Conservation (phyloP, 768 basidiomycete species). For the Gloeopeniophorella convolvens region DNA sequence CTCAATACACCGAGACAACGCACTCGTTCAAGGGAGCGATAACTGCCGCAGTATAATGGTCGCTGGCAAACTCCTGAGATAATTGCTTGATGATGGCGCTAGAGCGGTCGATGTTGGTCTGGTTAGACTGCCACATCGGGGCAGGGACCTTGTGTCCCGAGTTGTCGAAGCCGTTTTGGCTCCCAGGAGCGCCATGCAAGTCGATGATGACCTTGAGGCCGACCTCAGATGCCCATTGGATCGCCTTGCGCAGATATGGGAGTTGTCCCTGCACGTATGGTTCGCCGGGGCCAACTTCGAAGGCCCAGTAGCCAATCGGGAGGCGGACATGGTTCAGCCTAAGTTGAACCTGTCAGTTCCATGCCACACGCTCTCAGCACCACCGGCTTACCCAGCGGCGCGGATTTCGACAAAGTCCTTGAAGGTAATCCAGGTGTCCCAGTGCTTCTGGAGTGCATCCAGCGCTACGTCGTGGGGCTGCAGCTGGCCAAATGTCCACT, state of each 20-base stretch:
- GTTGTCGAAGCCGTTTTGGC: conserved; percentile 86
- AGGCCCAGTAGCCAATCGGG: conserved; percentile 90
- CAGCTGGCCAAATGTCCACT: conserved; percentile 69
- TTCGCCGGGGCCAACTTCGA: conserved; percentile 69
- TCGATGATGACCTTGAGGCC: conserved; percentile 81
- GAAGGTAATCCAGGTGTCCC: conserved; percentile 83
- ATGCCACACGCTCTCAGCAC: conserved; percentile 11
- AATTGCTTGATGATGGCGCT: conserved; percentile 57
- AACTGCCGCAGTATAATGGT: conserved; percentile 48
- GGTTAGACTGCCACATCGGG: conserved; percentile 66
- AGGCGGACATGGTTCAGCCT: conserved; percentile 79
- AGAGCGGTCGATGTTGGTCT: conserved; percentile 61
- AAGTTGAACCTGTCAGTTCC: too few species aligned
- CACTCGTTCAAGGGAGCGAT: conserved; percentile 82
- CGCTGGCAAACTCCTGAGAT: conserved; percentile 50
- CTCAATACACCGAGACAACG: conserved; percentile 11
- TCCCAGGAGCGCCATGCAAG: conserved; percentile 65
- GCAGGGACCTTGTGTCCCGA: conserved; percentile 58
- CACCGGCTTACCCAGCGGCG: conserved; percentile 54
- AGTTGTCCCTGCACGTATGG: conserved; percentile 76
- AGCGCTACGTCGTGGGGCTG: conserved; percentile 46
- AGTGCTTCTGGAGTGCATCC: conserved; percentile 51
- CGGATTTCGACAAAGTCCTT: conserved; percentile 70
- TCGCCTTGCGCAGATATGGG: conserved; percentile 60
- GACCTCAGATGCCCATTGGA: conserved; percentile 61